These are phyloP conservation scores for Chloranthus sessilifolius DNA, from an alignment of 164 flowering plant species.

Conservation along the genomic window DNA sequence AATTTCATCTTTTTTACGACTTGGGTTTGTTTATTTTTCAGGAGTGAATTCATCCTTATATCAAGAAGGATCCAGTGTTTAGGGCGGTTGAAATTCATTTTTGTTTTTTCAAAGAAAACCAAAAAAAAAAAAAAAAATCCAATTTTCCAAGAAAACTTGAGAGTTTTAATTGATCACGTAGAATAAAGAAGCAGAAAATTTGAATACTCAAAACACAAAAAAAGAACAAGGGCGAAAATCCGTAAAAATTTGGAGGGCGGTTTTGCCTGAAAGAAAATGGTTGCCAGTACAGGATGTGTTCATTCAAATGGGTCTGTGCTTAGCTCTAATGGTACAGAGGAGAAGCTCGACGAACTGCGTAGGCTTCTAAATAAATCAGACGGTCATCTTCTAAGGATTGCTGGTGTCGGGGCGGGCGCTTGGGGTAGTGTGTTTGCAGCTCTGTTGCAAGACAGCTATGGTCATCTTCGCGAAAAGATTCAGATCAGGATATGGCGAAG, in stretches of 20 bases:
- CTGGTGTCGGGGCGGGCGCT: slow-evolving; percentile 80
- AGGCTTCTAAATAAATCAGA: slow-evolving; percentile 55
- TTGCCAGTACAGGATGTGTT: slow-evolving; percentile 21
- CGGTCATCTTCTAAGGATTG: slow-evolving; percentile 62
- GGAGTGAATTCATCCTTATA: too few relatives aligned
- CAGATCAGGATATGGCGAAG: slow-evolving; percentile 78
- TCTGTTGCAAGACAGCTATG: slow-evolving; percentile 68
- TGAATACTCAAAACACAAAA: neutral
- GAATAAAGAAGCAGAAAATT: too few relatives aligned
- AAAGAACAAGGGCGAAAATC: neutral
- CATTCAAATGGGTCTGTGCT: slow-evolving; percentile 32
- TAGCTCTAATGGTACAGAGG: slow-evolving; percentile 23
- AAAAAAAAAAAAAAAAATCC: too few relatives aligned
- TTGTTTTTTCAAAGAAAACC: too few relatives aligned
- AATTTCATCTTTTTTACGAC: too few relatives aligned
- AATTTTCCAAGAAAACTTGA: too few relatives aligned
- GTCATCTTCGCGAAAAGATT: slow-evolving; percentile 58
- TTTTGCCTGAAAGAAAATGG: slow-evolving; percentile 34
- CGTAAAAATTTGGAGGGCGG: neutral
- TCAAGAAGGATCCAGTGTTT: too few relatives aligned
- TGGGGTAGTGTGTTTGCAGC: slow-evolving; percentile 87
- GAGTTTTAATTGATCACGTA: too few relatives aligned
- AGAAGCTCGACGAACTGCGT: slow-evolving; percentile 59
- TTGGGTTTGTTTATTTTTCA: too few relatives aligned
- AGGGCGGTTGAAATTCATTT: too few relatives aligned